Evolutionary conservation across 2,329 filamentous ascomycete genomes (phyloP), one percentile per base, ranked within the genome.

Genomic region (Cercospora sp.): DNA sequence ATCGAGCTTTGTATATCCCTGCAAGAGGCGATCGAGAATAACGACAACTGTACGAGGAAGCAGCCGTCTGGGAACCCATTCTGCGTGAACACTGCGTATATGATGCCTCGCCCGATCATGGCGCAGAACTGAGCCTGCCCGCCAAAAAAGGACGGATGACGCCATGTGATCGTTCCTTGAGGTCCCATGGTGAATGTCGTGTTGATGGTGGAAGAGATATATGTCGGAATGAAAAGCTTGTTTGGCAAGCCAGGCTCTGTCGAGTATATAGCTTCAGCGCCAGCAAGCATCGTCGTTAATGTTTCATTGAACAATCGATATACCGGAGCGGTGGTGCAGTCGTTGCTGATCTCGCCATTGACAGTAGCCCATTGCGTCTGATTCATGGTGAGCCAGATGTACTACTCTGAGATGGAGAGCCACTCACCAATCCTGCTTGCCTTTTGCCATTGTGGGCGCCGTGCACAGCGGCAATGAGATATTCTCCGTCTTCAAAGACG

Each of bases 71-170:
- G 65, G 23, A 51, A 33, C 3, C 26, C 65, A 1, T 26, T 16
- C 30, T 55, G 33, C 36, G 48, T 13, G 23, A 67, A 67, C 1
- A 67, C 53, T 10, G 65, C 65, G 45, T 63, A 67, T n/a, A 67
- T 42, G 39, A 23, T 13, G 60, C 65, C 18, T 67, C 58, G 7
- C 10, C 42, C 42, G 7, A 48, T 5, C 18, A 51, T 42, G 1
- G 60, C 51, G 59, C 65, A 67, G 53, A 67, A 67, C n/a, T 64
- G 65, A 18, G 65, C 65, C 39, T 63, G 60, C 3, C 60, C 65
- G 23, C 53, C 53, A 20, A 31, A 59, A 30, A 67, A 67, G 10
- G 60, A 36, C 3, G 65, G 28, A 26, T 63, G 63, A 6, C 26
- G 26, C 65, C 65, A 67, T 3, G 65, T 20, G 10, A 67, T 39